Evolutionary conservation across 208 protist species (phyloP), one percentile per base, ranked within the genome.

Genomic region (Acanthamoeba royreba): DNA sequence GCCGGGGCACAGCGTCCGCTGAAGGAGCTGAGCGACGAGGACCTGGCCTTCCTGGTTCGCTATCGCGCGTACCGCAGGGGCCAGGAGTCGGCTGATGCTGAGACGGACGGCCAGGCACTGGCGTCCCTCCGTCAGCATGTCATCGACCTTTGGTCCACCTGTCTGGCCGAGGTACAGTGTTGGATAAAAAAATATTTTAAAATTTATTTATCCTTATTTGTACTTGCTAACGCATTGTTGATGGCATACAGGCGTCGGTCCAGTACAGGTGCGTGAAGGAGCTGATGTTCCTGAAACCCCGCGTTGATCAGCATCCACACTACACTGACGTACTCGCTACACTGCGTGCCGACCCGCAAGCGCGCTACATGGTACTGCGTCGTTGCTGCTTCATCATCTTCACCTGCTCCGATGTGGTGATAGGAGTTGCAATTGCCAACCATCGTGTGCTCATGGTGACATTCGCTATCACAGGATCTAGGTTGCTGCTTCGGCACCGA

Each of bases 401-500:
- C 2, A 63, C 53, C 2, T 33, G 53, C 25, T 22, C 19, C n/a
- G 2, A 11, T 35, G 58, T 31, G n/a, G n/a, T n/a, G n/a, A n/a
- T n/a, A n/a, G n/a, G n/a, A n/a, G n/a, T n/a, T n/a, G n/a, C n/a
- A n/a, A n/a, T n/a, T n/a, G n/a, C n/a, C n/a, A n/a, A n/a, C n/a
- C n/a, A n/a, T 3, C n/a, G 58, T 38, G 22, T n/a, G 2, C 28
- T 31, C n/a, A 40, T 83, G 66, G 11, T 22, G n/a, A n/a, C n/a
- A n/a, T n/a, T n/a, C n/a, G n/a, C 9, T 55, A 8, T 4, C 38
- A 2, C 15, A 85, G 74, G 74, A 85, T 52, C 15, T 85, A 43
- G 74, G 74, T 13, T 85, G 74, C 74, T 85, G 74, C 74, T 85
- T 85, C 28, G 74, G 74, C 40, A 85, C 74, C 22, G 74, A 85